phyloP scores from a whole-genome alignment of 257 asterid species.

The Nicotiana obtusifolia region DNA sequence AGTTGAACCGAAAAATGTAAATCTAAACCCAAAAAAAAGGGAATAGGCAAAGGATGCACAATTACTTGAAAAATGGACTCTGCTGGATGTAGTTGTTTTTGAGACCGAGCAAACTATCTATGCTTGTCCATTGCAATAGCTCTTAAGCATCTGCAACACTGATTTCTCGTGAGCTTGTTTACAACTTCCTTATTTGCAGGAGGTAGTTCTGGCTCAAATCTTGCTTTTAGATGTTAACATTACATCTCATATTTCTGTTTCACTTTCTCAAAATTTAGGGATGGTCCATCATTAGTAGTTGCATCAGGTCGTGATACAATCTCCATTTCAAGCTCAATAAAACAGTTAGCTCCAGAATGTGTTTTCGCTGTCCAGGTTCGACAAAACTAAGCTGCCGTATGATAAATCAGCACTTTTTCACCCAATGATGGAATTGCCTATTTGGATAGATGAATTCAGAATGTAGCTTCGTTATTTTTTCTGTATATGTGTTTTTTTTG shows the following conservation, averaged over 20 bases:
- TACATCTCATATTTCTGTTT: not conserved
- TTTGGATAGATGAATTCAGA: not conserved
- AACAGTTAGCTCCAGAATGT: constrained; percentile 58
- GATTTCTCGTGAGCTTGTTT: not conserved
- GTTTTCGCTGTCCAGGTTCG: constrained; percentile 81
- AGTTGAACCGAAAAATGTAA: constrained; percentile 1
- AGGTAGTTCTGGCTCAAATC: not conserved
- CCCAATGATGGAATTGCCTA: not conserved
- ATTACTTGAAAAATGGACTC: not conserved
- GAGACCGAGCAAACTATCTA: not conserved
- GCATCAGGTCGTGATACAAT: constrained; percentile 90
- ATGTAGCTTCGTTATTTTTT: not conserved
- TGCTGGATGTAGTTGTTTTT: not conserved
- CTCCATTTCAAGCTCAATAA: constrained; percentile 53
- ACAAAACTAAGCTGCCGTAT: constrained; percentile 13
- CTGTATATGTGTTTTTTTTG: not conserved
- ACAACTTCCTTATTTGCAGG: not conserved
- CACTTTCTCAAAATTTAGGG: constrained; percentile 38
- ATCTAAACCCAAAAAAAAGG: not conserved
- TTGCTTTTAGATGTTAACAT: not conserved
- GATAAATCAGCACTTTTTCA: not conserved
- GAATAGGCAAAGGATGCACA: not conserved
- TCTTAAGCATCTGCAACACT: not conserved
- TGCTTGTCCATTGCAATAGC: not conserved
- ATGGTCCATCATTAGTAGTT: constrained; percentile 75